Evolutionary conservation across 345 rosid species (phyloP).

Genomic region (Lumnitzera racemosa): DNA sequence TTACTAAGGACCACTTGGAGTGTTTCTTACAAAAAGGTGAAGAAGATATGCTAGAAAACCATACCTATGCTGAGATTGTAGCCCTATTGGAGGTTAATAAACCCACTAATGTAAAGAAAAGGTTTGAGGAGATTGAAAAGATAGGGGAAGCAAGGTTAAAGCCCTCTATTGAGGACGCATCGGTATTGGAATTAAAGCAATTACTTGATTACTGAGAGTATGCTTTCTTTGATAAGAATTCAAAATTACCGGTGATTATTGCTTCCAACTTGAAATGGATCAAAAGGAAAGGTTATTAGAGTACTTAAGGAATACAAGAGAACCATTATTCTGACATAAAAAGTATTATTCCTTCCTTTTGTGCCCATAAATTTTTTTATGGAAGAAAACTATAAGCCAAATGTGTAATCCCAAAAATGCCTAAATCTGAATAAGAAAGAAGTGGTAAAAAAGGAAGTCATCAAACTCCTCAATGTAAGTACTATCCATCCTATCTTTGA

Average conservation of each 20-base stretch:
- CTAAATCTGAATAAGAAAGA: not conserved
- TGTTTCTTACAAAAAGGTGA: too few species aligned
- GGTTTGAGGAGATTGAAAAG: too few species aligned
- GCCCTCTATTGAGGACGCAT: slow-evolving; percentile 13
- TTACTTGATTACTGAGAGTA: not conserved
- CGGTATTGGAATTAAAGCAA: slow-evolving; percentile 2
- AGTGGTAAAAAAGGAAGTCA: not conserved
- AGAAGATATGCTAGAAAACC: too few species aligned
- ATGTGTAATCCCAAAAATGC: not conserved
- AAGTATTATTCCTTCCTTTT: not conserved
- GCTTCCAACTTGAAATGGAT: not conserved
- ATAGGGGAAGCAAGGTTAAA: too few species aligned
- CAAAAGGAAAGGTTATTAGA: not conserved
- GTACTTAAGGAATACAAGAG: not conserved
- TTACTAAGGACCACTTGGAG: too few species aligned
- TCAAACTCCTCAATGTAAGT: not conserved
- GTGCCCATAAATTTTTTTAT: not conserved
- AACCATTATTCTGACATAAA: not conserved
- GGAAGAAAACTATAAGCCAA: not conserved
- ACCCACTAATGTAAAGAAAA: too few species aligned
- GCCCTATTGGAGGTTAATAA: too few species aligned
- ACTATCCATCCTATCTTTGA: not conserved
- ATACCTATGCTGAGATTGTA: too few species aligned
- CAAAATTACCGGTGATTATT: not conserved
- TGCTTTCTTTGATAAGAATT: not conserved